Evolutionary conservation across 208 protist species (phyloP).

Genomic region (Acanthamoeba triangularis): DNA sequence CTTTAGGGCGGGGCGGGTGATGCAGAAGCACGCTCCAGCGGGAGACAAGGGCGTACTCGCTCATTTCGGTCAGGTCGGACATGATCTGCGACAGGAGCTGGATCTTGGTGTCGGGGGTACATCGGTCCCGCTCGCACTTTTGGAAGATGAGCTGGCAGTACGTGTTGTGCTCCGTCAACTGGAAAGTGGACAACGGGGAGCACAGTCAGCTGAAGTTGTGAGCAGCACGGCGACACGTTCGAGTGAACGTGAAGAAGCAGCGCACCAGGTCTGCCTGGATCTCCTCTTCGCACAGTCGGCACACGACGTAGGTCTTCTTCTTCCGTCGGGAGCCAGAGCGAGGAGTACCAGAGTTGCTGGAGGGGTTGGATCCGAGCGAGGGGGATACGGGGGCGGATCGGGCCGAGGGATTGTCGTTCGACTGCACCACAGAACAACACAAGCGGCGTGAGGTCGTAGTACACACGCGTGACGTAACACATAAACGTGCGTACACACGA

Average conservation of each 20-base stretch:
- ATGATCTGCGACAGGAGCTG: conserved; percentile 53
- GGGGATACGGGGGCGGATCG: conserved; percentile 15
- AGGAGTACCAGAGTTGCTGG: not conserved
- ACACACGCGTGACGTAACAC: not conserved
- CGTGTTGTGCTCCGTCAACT: conserved; percentile 69
- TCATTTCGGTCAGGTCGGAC: conserved; percentile 42
- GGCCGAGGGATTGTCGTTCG: not conserved
- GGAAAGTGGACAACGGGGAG: not conserved
- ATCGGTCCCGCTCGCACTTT: conserved; percentile 62
- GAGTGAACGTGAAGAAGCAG: not conserved
- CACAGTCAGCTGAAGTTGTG: not conserved
- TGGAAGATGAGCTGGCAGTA: conserved; percentile 78
- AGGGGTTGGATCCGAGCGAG: not conserved
- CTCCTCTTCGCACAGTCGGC: conserved; percentile 72
- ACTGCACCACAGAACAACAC: not conserved
- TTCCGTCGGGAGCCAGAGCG: conserved; percentile 22
- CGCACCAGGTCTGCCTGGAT: conserved; percentile 46
- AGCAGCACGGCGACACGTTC: not conserved
- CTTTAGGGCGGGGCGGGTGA: not conserved
- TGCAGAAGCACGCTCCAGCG: not conserved
- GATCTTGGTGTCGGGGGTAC: conserved; percentile 29
- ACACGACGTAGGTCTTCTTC: conserved; percentile 70
- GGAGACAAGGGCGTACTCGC: not conserved
- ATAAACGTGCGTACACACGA: not conserved
- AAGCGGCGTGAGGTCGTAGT: not conserved